Conservation (phyloP, 73 alveolate genomes). For the Tetrahymena malaccensis region DNA sequence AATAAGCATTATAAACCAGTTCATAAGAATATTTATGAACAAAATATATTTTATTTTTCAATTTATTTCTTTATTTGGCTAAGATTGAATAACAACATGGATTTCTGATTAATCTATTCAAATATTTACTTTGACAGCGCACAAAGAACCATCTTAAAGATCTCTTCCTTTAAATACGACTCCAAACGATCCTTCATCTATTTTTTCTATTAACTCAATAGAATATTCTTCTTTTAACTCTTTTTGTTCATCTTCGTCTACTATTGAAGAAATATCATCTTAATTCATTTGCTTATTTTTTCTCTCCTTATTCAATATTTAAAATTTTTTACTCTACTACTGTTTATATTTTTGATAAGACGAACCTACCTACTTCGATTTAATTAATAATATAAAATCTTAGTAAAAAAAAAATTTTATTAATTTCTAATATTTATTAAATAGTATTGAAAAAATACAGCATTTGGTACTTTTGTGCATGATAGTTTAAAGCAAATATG, state of each 20-base stretch:
- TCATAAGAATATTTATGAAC: too few relatives aligned
- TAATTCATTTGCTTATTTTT: neutral
- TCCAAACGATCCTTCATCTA: neutral
- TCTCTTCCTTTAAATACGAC: neutral
- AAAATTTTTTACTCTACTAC: neutral
- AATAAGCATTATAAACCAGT: neutral
- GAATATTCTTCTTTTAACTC: neutral
- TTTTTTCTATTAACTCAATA: neutral
- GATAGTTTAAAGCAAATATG: neutral
- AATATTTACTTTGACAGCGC: neutral
- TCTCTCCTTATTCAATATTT: neutral
- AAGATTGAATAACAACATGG: neutral
- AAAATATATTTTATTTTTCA: too few relatives aligned
- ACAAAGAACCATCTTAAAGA: neutral
- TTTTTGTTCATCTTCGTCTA: neutral
- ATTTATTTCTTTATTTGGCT: neutral
- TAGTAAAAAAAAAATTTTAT: too few relatives aligned
- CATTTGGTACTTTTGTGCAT: neutral
- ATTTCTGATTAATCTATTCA: neutral
- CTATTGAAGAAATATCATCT: neutral
- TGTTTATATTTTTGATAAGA: neutral
- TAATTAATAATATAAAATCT: neutral
- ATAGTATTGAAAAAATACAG: too few relatives aligned
- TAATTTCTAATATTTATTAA: neutral
- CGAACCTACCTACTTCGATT: neutral